These are phyloP conservation scores for Besnoitia besnoiti DNA, from an alignment of 169 alveolate species.

Conservation along the genomic window DNA sequence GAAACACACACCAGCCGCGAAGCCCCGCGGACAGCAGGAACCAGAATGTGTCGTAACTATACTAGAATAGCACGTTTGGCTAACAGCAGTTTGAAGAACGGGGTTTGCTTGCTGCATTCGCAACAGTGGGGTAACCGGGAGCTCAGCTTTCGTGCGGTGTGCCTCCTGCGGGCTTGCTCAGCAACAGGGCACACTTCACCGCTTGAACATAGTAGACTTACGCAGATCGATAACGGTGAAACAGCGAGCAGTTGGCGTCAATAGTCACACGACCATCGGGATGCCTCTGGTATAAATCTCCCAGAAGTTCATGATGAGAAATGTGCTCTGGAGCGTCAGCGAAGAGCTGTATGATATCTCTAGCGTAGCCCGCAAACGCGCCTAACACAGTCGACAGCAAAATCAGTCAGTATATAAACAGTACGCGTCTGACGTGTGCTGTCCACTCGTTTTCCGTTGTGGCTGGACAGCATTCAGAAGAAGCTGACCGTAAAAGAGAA, in stretches of 20 bases:
- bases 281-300: not conserved
- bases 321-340: conserved; percentile 1
- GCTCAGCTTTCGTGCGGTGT: too few relatives aligned
- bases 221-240: conserved; percentile 17
- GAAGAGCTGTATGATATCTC: not conserved
- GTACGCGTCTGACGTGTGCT: too few relatives aligned
- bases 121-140: too few relatives aligned
- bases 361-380: conserved; percentile 20
- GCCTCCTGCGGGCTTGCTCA: not conserved
- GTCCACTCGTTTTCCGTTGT: too few relatives aligned
- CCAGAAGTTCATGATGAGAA: not conserved
- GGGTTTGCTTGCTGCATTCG: not conserved
- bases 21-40: not conserved
- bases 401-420: too few relatives aligned
- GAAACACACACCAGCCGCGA: not conserved
- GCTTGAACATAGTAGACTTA: not conserved
- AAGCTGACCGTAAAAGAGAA: too few relatives aligned
- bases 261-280: not conserved
- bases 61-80: too few relatives aligned
- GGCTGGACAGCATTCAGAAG: too few relatives aligned
- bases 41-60: too few relatives aligned
- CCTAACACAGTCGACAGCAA: too few relatives aligned
- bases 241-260: conserved; percentile 12
- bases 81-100: not conserved
- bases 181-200: not conserved